A percentile compares a stretch with the other conserved stretches of the same genome.
Evolutionary conservation across 306 rosid species (phyloP).

Genomic region (Lagenaria siceraria): DNA sequence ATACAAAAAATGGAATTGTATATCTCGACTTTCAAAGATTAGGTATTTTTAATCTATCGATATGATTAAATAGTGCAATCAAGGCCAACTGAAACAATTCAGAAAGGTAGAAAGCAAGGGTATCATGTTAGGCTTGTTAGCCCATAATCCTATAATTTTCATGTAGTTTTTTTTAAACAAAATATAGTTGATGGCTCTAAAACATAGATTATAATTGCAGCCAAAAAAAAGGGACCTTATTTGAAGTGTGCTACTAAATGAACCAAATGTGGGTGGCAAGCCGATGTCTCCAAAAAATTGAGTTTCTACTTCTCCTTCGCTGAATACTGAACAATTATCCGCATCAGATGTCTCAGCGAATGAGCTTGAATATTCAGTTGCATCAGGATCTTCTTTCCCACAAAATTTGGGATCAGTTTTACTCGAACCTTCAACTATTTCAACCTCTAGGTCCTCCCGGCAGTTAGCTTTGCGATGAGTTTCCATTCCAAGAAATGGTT

Average conservation of each 20-base stretch:
- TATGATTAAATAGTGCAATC: not conserved
- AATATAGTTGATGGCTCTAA: not conserved
- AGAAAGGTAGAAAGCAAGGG: not conserved
- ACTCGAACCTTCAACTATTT: constrained; percentile 43
- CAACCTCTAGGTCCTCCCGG: constrained; percentile 41
- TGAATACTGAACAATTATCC: constrained; percentile 37
- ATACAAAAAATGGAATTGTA: not conserved
- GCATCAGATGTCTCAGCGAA: constrained; percentile 58
- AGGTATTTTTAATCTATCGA: not conserved
- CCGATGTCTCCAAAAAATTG: constrained; percentile 38
- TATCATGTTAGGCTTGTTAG: not conserved
- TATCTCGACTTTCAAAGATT: not conserved
- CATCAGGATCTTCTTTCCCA: constrained; percentile 65
- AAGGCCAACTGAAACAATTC: not conserved
- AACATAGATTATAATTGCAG: constrained; percentile 2
- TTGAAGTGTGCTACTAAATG: constrained; percentile 26
- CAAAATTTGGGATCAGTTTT: constrained; percentile 24
- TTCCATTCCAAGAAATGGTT: constrained; percentile 29
- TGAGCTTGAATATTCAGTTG: constrained; percentile 82
- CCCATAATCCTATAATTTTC: not conserved
- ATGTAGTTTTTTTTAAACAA: not conserved
- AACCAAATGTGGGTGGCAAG: constrained; percentile 30
- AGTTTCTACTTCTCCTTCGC: constrained; percentile 78
- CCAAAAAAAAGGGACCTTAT: constrained; percentile 37
- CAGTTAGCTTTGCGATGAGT: constrained; percentile 24